Percentiles rank a stretch among this genome's conserved stretches.
These are phyloP conservation scores for Hemileia vastatrix DNA, from an alignment of 1,284 basidiomycete genomes.

Conservation along the genomic window DNA sequence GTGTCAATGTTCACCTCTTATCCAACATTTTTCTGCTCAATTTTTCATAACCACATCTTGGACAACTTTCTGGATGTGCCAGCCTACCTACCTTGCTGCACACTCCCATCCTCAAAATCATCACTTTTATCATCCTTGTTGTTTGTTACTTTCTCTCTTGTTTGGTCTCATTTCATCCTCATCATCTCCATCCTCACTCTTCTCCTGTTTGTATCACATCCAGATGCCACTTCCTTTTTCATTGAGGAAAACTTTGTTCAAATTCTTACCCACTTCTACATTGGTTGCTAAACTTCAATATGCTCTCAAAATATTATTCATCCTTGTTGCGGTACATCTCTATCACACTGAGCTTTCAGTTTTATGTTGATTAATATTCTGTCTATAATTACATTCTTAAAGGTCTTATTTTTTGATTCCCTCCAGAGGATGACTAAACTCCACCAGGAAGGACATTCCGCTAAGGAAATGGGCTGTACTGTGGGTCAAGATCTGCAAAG, in stretches of 20 bases:
- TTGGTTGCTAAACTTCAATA: constrained; percentile 51
- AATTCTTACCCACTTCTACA: constrained; percentile 54
- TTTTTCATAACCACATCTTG: no score
- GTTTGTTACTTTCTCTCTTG: no score
- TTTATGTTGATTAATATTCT: background rate
- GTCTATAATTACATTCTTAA: background rate
- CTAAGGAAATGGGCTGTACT: constrained; percentile 11
- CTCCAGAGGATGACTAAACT: constrained; percentile 20
- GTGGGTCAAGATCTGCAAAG: constrained; percentile 31
- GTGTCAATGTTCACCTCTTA: no score
- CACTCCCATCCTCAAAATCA: no score
- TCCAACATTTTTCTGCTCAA: no score
- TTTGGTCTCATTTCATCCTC: no score
- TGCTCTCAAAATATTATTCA: constrained; percentile 79
- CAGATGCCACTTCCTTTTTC: constrained; percentile 61
- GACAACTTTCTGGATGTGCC: no score
- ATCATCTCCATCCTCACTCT: no score
- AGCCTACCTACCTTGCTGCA: no score
- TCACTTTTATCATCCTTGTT: no score
- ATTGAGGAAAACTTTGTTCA: constrained; percentile 62
- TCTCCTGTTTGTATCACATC: no score
- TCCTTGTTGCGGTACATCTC: constrained; percentile 54
- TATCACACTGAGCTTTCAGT: no score
- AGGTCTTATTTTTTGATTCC: constrained; percentile 20
- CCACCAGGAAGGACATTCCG: constrained; percentile 15